Conservation (phyloP, 2,329 filamentous ascomycete genomes). For the Sarocladium strictum region DNA sequence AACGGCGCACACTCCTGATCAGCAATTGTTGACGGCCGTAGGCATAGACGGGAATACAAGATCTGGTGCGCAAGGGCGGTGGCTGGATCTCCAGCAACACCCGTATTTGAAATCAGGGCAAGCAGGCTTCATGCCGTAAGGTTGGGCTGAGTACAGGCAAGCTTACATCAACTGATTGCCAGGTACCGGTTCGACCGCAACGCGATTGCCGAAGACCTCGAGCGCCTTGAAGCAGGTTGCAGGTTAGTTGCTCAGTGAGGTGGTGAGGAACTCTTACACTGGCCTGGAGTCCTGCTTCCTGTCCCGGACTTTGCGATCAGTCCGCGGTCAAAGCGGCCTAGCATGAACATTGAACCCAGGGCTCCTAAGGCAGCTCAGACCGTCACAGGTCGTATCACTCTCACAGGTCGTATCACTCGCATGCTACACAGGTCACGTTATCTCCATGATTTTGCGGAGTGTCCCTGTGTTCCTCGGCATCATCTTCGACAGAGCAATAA, state of each 20-base stretch:
- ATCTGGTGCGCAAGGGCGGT: no score
- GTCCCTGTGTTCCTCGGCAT: background rate
- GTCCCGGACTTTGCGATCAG: background rate
- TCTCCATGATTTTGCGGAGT: background rate
- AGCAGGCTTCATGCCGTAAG: no score
- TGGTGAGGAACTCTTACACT: background rate
- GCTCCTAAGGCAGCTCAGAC: background rate
- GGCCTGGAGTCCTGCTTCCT: background rate
- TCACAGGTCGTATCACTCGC: background rate
- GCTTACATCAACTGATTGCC: no score
- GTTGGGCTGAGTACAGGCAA: no score
- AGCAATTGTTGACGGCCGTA: no score
- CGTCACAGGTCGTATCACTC: no score
- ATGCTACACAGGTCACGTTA: background rate
- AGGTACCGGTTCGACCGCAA: background rate
- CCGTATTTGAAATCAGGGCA: no score
- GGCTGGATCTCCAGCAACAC: no score
- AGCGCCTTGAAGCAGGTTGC: background rate
- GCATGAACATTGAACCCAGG: background rate
- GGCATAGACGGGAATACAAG: no score
- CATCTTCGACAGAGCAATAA: background rate
- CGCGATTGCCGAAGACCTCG: background rate
- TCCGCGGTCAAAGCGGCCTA: constrained; percentile 1
- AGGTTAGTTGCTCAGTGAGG: background rate
- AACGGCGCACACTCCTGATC: no score